A percentile compares a stretch with the other conserved stretches of the same genome.
Evolutionary conservation across 129 eudicot genomes (phyloP).

Genomic region (Gnaphalium uliginosum): DNA sequence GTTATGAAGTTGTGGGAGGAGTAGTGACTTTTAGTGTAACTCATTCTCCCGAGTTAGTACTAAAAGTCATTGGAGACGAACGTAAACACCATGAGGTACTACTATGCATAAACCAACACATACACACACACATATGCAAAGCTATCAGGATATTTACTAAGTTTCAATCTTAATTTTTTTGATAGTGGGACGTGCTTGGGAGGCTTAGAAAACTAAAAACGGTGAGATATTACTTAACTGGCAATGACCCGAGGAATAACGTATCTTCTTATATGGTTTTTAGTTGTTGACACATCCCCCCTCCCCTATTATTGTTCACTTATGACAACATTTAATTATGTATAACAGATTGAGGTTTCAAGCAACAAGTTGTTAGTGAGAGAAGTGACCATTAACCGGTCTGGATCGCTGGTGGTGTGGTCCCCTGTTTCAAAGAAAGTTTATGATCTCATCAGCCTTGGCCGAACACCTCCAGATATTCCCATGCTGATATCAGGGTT

Average conservation of each 20-base stretch:
- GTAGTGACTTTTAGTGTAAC: neutral
- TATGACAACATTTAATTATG: neutral
- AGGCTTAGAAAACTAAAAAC: neutral
- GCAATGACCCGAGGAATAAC: neutral
- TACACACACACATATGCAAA: neutral
- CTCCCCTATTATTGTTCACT: neutral
- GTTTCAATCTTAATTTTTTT: neutral
- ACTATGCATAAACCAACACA: neutral
- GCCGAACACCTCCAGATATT: neutral
- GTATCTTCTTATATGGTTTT: neutral
- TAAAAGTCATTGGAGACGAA: neutral
- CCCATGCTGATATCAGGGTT: neutral
- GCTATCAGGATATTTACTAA: neutral
- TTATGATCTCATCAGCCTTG: neutral
- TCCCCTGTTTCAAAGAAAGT: neutral
- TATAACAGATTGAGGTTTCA: neutral
- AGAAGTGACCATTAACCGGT: neutral
- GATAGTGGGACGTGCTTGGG: neutral
- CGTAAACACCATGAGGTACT: neutral
- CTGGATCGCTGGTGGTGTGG: slow-evolving; percentile 1
- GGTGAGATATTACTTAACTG: neutral
- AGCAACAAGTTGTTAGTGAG: neutral
- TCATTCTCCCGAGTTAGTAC: neutral
- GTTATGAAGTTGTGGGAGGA: neutral
- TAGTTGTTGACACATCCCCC: neutral